These are phyloP conservation scores for Tolypocladium guangdongense DNA, from an alignment of 2,329 filamentous ascomycete genomes.

Conservation along the genomic window DNA sequence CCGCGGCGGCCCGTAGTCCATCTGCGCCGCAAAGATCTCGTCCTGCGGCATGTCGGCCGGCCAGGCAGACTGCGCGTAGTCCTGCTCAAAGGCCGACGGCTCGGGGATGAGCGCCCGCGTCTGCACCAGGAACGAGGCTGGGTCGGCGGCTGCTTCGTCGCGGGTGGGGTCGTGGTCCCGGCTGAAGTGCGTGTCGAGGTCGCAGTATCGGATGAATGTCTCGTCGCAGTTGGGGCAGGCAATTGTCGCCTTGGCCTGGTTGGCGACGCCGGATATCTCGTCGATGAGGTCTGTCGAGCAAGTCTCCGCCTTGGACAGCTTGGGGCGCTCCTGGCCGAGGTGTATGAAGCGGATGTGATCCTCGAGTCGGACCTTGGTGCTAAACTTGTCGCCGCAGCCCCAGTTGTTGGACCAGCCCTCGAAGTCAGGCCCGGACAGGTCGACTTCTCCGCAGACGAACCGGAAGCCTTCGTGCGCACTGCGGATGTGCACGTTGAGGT, in stretches of 20 bases:
- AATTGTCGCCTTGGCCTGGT: conserved; percentile 30
- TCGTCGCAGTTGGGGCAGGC: conserved; percentile 34
- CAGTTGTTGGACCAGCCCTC: conserved; percentile 51
- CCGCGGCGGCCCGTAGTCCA: conserved; percentile 19
- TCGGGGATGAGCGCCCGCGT: conserved; percentile 9
- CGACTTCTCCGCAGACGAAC: conserved; percentile 67
- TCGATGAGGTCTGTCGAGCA: conserved; percentile 24
- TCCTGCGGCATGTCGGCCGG: conserved; percentile 13
- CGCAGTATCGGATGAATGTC: conserved; percentile 38
- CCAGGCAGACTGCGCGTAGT: conserved; percentile 12
- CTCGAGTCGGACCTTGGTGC: conserved; percentile 67
- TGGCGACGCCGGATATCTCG: conserved; percentile 29
- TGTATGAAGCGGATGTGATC: conserved; percentile 80
- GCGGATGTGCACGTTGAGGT: conserved; percentile 69
- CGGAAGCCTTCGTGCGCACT: conserved; percentile 65
- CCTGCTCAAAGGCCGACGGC: conserved; percentile 11
- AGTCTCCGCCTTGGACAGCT: conserved; percentile 11
- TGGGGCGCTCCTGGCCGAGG: conserved; percentile 45
- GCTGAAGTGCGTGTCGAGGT: conserved; percentile 36
- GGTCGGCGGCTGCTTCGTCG: conserved; percentile 6
- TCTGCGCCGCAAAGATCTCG: conserved; percentile 22
- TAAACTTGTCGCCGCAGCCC: conserved; percentile 67
- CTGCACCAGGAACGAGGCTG: conserved; percentile 12
- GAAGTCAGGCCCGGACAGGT: conserved; percentile 47
- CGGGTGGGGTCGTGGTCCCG: conserved; percentile 11